phyloP scores from a whole-genome alignment of 2,329 filamentous ascomycete species.

The Hirsutella minnesotensis region DNA sequence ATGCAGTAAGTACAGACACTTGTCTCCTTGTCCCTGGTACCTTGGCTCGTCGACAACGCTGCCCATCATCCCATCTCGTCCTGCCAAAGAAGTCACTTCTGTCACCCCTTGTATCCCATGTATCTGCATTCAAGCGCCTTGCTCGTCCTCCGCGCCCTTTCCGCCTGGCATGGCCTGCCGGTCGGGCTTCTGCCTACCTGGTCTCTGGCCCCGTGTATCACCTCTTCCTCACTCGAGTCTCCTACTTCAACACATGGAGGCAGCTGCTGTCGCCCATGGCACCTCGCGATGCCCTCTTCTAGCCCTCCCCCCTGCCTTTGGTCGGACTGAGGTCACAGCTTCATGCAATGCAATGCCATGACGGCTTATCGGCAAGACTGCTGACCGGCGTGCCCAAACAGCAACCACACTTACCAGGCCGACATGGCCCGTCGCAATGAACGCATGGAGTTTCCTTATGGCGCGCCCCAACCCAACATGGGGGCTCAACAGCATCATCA shows the following conservation, averaged over 20 bases:
- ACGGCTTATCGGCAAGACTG: conserved; percentile 12
- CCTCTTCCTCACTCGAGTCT: conserved; percentile 7
- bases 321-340: conserved; percentile 7
- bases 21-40: conserved; percentile 19
- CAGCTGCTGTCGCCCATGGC: conserved; percentile 5
- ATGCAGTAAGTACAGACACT: conserved; percentile 43
- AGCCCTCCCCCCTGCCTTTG: conserved; percentile 2
- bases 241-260: not conserved
- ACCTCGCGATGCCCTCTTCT: conserved; percentile 5
- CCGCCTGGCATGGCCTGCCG: not conserved
- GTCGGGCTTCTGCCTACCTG: not conserved
- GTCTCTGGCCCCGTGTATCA: conserved; percentile 10
- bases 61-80: conserved; percentile 2
- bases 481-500: conserved; percentile 24
- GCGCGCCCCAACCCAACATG: conserved; percentile 26
- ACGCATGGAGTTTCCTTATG: conserved; percentile 31
- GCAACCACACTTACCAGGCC: conserved; percentile 36
- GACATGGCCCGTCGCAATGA: conserved; percentile 36
- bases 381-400: conserved; percentile 18
- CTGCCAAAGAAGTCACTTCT: conserved; percentile 1
- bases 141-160: not conserved
- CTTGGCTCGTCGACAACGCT: conserved; percentile 6
- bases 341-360: conserved; percentile 13
- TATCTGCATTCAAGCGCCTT: not conserved
- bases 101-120: conserved; percentile 1